phyloP scores from a whole-genome alignment of 805 yeast species.

The Metschnikowia kofuensis region DNA sequence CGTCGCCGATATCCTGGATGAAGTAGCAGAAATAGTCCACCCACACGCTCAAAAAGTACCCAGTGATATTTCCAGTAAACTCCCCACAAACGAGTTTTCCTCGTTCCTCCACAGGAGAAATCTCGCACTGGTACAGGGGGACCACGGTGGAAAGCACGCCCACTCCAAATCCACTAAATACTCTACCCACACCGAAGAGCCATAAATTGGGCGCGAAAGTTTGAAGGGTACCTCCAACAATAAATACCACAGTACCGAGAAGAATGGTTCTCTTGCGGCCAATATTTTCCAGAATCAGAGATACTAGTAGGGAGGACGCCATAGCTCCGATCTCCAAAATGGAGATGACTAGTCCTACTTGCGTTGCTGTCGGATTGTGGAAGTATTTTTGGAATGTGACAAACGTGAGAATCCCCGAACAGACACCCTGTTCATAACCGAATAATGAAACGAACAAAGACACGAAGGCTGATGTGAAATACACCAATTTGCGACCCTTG shows the following conservation, averaged over 20 bases:
- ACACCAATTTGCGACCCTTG: slow-evolving; percentile 40
- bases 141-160: slow-evolving; percentile 82
- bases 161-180: slow-evolving; percentile 81
- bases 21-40: slow-evolving; percentile 74
- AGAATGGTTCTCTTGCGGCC: slow-evolving; percentile 21
- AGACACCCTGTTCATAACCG: slow-evolving; percentile 65
- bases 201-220: slow-evolving; percentile 47
- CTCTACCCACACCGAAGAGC: slow-evolving; percentile 68
- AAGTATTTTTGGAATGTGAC: slow-evolving; percentile 52
- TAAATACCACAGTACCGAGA: slow-evolving; percentile 17
- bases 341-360: slow-evolving; percentile 18
- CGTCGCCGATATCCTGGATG: slow-evolving; percentile 50
- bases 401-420: slow-evolving; percentile 82
- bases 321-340: slow-evolving; percentile 22
- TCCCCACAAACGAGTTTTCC: slow-evolving; percentile 85
- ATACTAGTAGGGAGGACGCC: slow-evolving; percentile 19
- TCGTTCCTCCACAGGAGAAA: slow-evolving; percentile 81
- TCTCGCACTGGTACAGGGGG: slow-evolving; percentile 85
- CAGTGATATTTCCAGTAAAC: slow-evolving; percentile 81
- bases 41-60: slow-evolving; percentile 84
- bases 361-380: slow-evolving; percentile 16
- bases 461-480: slow-evolving; percentile 45
- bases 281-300: slow-evolving; percentile 15
- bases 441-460: slow-evolving; percentile 38
- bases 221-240: slow-evolving; percentile 19